Percentiles rank a stretch among this genome's conserved stretches.
phyloP scores from a whole-genome alignment of 768 basidiomycete genomes.

The Tulasnella sp. region DNA sequence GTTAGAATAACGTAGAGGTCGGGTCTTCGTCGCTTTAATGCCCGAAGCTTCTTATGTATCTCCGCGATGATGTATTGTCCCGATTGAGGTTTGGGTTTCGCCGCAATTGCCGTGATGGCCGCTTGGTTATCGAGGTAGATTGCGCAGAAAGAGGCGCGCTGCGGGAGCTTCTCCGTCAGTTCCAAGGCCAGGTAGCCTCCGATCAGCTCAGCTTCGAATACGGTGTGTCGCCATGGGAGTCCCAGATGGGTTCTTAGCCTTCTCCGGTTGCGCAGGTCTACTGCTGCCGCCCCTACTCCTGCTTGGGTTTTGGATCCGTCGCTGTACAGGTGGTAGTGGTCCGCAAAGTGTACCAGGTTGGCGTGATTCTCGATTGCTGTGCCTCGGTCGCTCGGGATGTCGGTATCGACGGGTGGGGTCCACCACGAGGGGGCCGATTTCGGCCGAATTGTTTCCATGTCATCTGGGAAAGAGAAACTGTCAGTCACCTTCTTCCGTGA shows the following conservation, averaged over 20 bases:
- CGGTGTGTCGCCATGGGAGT: neutral
- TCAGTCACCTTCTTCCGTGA: neutral
- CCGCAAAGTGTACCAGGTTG: neutral
- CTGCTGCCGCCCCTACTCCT: slow-evolving; percentile 13
- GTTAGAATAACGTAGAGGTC: neutral
- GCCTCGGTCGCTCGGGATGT: neutral
- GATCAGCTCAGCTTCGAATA: slow-evolving; percentile 3
- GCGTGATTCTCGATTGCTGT: neutral
- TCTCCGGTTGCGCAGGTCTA: neutral
- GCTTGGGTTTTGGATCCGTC: slow-evolving; percentile 25
- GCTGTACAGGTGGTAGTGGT: slow-evolving; percentile 21
- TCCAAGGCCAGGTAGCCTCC: slow-evolving; percentile 14
- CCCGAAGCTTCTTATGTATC: slow-evolving; percentile 16
- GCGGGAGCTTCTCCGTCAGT: neutral
- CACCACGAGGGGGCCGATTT: neutral
- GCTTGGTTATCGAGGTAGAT: slow-evolving; percentile 27
- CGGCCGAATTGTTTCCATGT: neutral
- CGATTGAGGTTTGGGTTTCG: neutral
- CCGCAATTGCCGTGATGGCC: neutral
- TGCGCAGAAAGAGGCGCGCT: neutral
- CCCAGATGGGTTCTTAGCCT: neutral
- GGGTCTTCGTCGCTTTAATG: neutral
- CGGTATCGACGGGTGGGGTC: neutral
- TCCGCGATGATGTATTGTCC: slow-evolving; percentile 21
- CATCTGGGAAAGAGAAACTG: neutral